A percentile compares a stretch with the other conserved stretches of the same genome.
phyloP scores from a whole-genome alignment of 768 basidiomycete genomes.

The Phylloporus sp. region DNA sequence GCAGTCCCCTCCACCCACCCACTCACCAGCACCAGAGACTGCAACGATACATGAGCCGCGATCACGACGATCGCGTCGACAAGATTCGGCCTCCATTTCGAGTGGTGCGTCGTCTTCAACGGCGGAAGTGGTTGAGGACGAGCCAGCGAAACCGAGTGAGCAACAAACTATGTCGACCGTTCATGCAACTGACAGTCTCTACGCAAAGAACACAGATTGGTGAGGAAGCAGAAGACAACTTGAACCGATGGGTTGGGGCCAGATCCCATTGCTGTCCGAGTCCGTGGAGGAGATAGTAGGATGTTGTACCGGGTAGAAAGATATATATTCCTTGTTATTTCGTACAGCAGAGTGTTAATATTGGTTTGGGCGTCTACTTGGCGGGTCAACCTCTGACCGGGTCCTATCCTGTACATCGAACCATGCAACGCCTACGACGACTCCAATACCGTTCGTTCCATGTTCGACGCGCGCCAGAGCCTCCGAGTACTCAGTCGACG shows the following conservation, averaged over 20 bases:
- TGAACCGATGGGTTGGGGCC: slow-evolving; percentile 11
- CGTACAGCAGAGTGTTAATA: not conserved
- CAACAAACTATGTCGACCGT: not conserved
- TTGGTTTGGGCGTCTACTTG: not conserved
- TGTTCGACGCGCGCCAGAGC: slow-evolving; percentile 43
- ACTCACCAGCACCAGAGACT: slow-evolving; percentile 23
- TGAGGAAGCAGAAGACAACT: slow-evolving; percentile 22
- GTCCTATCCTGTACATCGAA: not conserved
- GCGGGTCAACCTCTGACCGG: not conserved
- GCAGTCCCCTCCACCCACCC: slow-evolving; percentile 20
- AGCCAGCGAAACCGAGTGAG: slow-evolving; percentile 29
- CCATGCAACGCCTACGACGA: not conserved
- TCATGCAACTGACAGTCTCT: not conserved
- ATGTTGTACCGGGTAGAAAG: slow-evolving; percentile 21
- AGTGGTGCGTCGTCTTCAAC: slow-evolving; percentile 32
- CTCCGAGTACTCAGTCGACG: slow-evolving; percentile 49
- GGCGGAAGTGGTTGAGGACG: slow-evolving; percentile 27
- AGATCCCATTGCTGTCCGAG: not conserved
- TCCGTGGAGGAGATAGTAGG: slow-evolving; percentile 3
- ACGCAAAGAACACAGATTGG: slow-evolving; percentile 19
- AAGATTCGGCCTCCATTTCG: slow-evolving; percentile 28
- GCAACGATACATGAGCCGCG: slow-evolving; percentile 22
- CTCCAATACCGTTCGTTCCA: slow-evolving; percentile 18
- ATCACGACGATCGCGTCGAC: slow-evolving; percentile 28
- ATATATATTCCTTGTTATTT: slow-evolving; percentile 26